Evolutionary conservation across 148 eudicot genomes (phyloP).

Genomic region (Vaccinium vitisidaea): DNA sequence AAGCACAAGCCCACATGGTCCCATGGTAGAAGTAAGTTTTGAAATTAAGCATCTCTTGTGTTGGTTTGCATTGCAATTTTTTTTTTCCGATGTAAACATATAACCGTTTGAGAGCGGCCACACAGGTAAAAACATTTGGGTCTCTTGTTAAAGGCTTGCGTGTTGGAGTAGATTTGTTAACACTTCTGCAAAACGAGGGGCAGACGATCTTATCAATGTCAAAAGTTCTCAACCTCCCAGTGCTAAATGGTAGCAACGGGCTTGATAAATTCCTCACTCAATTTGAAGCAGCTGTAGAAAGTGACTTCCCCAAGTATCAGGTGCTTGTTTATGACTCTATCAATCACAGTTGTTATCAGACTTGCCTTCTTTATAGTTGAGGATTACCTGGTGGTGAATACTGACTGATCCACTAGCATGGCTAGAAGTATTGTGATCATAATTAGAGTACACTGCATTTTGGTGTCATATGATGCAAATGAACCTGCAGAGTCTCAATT

Average conservation of each 20-base stretch:
- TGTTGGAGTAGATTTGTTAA: slow-evolving; percentile 60
- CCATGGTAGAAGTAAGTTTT: not conserved
- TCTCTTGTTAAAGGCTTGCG: slow-evolving; percentile 82
- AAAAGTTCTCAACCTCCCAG: slow-evolving; percentile 63
- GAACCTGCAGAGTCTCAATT: not conserved
- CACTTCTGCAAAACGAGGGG: slow-evolving; percentile 49
- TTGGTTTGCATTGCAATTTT: not conserved
- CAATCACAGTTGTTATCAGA: not conserved
- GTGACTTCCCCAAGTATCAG: slow-evolving; percentile 93
- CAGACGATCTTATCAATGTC: slow-evolving; percentile 40
- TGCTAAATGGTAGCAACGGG: slow-evolving; percentile 58
- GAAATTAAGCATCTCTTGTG: not conserved
- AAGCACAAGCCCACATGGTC: not conserved
- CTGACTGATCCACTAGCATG: slow-evolving; percentile 9
- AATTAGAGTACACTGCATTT: not conserved
- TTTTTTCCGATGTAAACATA: not conserved
- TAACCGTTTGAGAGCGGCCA: slow-evolving; percentile 7
- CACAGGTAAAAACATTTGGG: slow-evolving; percentile 85
- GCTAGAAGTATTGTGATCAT: not conserved
- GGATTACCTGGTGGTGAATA: not conserved
- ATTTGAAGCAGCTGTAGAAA: slow-evolving; percentile 91
- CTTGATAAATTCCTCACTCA: slow-evolving; percentile 73
- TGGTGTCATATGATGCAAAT: not conserved
- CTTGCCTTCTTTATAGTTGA: not conserved
- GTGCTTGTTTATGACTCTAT: slow-evolving; percentile 25